Evolutionary conservation across 345 rosid genomes (phyloP), one percentile per base, ranked within the genome.

Genomic region (Clarkia xantiana): DNA sequence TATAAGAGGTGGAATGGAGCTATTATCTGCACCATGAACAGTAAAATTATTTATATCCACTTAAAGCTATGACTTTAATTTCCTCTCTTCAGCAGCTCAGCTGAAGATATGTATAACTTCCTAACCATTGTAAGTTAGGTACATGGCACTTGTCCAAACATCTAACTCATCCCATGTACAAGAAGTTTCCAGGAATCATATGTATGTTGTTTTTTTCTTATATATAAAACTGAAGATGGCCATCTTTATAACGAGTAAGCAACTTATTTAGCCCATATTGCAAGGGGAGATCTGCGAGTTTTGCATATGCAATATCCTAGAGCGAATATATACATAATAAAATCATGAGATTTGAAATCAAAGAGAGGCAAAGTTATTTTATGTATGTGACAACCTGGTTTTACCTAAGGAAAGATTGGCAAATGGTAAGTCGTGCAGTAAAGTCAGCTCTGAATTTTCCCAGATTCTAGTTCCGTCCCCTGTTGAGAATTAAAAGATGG

Each of bases 381-480:
- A n/a, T n/a, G n/a, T n/a, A n/a, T n/a, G n/a, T n/a, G n/a, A n/a
- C n/a, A n/a, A 44, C 59, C n/a, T n/a, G n/a, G n/a, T n/a, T n/a
- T n/a, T n/a, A n/a, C n/a, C 49, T 77, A 79, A 64, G 82, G 82
- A 49, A 77, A 77, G 56, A 62, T 79, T 74, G 14, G 79, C 79
- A 52, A 71, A n/a, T 77, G 55, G 79, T 77, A 43, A 77, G 68
- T 14, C 79, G 77, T 2, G 79, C 63, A 0, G 71, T 55, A 20
- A 71, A 40, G 59, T 77, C 79, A 14, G 73, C 69, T 53, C 29
- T 59, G 49, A 77, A 62, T 52, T 58, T 53, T 18, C 22, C 19
- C n/a, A 60, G 58, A 40, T 23, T 77, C 58, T 77, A 74, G 18
- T 56, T 47, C 48, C 75, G 66, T 8, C 56, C 73, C 83, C 79